These are phyloP conservation scores for Aphanomyces stellatus DNA, from an alignment of 352 stramenopile genomes.

Conservation along the genomic window DNA sequence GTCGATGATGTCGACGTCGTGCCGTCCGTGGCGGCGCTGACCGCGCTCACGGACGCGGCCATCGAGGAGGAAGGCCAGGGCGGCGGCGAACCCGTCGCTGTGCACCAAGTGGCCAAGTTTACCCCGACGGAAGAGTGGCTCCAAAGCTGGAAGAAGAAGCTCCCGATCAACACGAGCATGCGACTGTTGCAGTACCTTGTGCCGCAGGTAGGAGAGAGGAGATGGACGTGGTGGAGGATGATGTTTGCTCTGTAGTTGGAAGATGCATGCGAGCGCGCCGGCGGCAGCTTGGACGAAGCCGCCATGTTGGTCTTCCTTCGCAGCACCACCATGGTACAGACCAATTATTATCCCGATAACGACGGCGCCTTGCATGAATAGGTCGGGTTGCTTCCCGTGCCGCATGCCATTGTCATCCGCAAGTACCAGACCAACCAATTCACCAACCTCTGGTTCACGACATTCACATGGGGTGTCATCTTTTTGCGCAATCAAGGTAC, in stretches of 20 bases:
- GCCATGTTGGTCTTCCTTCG: slow-evolving; percentile 95
- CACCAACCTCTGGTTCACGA: slow-evolving; percentile 98
- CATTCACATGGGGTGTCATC: slow-evolving; percentile 98
- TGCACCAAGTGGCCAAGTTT: no score
- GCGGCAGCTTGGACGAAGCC: slow-evolving; percentile 89
- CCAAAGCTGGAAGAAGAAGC: slow-evolving; percentile 88
- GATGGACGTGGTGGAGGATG: background rate
- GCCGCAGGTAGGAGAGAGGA: slow-evolving; percentile 50
- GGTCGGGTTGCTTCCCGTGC: slow-evolving; percentile 93
- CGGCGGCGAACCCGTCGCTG: slow-evolving; percentile 1
- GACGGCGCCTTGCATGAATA: background rate
- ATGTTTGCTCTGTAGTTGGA: slow-evolving; percentile 35
- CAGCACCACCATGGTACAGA: slow-evolving; percentile 92
- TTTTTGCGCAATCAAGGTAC: slow-evolving; percentile 94
- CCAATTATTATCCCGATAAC: background rate
- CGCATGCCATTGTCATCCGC: slow-evolving; percentile 97
- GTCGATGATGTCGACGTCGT: slow-evolving; percentile 13
- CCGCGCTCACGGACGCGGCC: background rate
- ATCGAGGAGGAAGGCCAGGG: background rate
- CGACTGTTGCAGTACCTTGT: slow-evolving; percentile 92
- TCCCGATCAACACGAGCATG: slow-evolving; percentile 93
- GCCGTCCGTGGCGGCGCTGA: background rate
- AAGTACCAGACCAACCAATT: slow-evolving; percentile 99
- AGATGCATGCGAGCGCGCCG: slow-evolving; percentile 60
- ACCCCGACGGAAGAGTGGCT: slow-evolving; percentile 92